phyloP scores from a whole-genome alignment of 2,329 filamentous ascomycete species.

The Claviceps arundinis region DNA sequence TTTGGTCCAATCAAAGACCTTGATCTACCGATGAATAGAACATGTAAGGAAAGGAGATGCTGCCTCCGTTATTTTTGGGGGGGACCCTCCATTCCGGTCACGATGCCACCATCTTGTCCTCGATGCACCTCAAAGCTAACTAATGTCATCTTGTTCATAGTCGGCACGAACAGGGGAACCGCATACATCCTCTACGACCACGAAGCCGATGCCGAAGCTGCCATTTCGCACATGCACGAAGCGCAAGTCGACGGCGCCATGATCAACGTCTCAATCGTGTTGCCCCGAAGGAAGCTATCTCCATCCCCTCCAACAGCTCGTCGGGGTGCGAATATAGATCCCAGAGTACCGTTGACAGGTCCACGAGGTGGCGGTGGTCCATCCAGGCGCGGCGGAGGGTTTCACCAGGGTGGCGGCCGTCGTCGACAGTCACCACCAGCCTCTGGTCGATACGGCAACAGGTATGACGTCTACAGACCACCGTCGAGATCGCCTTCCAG shows the following conservation, averaged over 20 bases:
- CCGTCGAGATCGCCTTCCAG: slow-evolving; percentile 32
- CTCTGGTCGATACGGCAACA: slow-evolving; percentile 24
- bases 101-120: not conserved
- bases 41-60: slow-evolving; percentile 49
- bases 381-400: slow-evolving; percentile 13
- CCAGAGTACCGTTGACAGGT: slow-evolving; percentile 23
- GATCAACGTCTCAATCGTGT: slow-evolving; percentile 78
- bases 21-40: slow-evolving; percentile 78
- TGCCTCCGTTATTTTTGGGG: not conserved
- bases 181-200: slow-evolving; percentile 80
- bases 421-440: slow-evolving; percentile 24
- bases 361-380: slow-evolving; percentile 21
- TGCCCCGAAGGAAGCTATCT: slow-evolving; percentile 72
- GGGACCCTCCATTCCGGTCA: not conserved
- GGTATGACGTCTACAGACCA: slow-evolving; percentile 50
- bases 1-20: slow-evolving; percentile 80
- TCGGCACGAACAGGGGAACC: slow-evolving; percentile 80
- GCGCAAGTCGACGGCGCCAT: slow-evolving; percentile 77
- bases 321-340: slow-evolving; percentile 45
- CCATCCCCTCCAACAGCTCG: slow-evolving; percentile 62
- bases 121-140: too few species aligned
- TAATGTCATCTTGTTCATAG: slow-evolving; percentile 28
- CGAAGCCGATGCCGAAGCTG: slow-evolving; percentile 68
- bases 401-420: slow-evolving; percentile 17
- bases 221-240: slow-evolving; percentile 96